Percentiles rank a stretch among this genome's conserved stretches.
phyloP scores from a whole-genome alignment of 2,329 filamentous ascomycete genomes.

The Nothopassalora personata region DNA sequence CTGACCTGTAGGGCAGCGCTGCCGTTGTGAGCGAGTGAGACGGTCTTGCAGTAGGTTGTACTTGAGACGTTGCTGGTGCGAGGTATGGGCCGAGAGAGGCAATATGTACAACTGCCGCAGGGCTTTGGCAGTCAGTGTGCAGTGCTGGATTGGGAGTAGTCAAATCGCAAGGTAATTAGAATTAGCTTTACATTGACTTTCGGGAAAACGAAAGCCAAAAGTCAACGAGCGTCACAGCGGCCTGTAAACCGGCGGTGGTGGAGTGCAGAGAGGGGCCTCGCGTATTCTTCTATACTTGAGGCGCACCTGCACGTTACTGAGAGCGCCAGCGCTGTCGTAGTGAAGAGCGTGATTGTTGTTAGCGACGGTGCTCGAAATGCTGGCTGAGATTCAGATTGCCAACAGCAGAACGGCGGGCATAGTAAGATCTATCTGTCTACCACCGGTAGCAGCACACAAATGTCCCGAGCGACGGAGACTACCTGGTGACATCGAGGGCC shows the following conservation, averaged over 20 bases:
- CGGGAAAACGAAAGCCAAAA: conserved; percentile 5
- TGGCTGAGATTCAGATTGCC: not conserved
- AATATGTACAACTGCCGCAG: conserved; percentile 18
- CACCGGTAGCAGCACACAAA: not conserved
- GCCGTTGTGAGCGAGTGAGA: conserved; percentile 16
- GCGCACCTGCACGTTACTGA: not conserved
- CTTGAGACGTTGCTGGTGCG: conserved; percentile 17
- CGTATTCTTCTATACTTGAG: not conserved
- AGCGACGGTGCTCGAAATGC: not conserved
- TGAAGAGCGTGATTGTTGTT: not conserved
- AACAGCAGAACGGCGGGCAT: not conserved
- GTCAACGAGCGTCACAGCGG: conserved; percentile 3
- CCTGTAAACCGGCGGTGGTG: not conserved
- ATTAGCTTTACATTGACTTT: conserved; percentile 14
- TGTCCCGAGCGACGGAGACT: not conserved
- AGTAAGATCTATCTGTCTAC: not conserved
- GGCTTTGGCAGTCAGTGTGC: conserved; percentile 3
- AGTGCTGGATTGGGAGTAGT: conserved; percentile 13
- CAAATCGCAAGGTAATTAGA: conserved; percentile 15
- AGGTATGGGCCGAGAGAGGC: conserved; percentile 8
- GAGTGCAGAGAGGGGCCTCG: conserved; percentile 2
- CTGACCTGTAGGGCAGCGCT: conserved; percentile 15
- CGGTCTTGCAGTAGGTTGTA: conserved; percentile 6
- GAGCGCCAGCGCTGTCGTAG: not conserved
- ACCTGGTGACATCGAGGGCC: not conserved